phyloP scores from a whole-genome alignment of 1,284 basidiomycete species.

The Ceratobasidium sp. region DNA sequence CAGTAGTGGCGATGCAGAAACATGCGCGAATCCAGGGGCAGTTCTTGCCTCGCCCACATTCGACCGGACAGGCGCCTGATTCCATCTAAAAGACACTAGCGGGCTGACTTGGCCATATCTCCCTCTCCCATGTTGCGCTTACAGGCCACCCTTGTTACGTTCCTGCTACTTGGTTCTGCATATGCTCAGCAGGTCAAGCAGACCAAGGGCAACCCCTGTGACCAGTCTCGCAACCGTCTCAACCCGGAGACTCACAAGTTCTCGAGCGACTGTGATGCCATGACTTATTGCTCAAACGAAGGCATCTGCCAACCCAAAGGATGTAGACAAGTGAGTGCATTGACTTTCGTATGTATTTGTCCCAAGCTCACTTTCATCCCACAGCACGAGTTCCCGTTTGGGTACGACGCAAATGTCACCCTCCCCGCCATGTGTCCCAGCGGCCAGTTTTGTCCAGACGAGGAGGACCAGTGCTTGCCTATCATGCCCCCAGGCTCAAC shows the following conservation, averaged over 20 bases:
- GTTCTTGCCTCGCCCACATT: background rate
- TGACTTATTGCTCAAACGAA: conserved; percentile 60
- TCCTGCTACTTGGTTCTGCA: background rate
- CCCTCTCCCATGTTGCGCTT: background rate
- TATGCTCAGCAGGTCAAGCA: conserved; percentile 15
- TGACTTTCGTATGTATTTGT: background rate
- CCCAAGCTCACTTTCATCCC: background rate
- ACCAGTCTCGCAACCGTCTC: conserved; percentile 54
- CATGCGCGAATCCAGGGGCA: background rate
- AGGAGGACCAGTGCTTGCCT: conserved; percentile 51
- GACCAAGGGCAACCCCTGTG: conserved; percentile 22
- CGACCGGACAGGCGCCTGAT: background rate
- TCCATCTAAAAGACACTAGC: too few relatives aligned
- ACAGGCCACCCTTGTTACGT: background rate
- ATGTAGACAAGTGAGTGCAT: conserved; percentile 48
- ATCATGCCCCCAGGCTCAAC: conserved; percentile 48
- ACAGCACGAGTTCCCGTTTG: conserved; percentile 49
- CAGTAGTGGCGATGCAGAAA: background rate
- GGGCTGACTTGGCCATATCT: background rate
- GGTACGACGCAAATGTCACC: conserved; percentile 49
- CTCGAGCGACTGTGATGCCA: conserved; percentile 67
- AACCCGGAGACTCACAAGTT: conserved; percentile 66
- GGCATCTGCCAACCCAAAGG: conserved; percentile 50
- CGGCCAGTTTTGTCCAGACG: conserved; percentile 55
- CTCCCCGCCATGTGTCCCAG: conserved; percentile 51